Base-by-base conservation (phyloP, 371 early-diverging fungal genomes). In the Saksenaea oblongispora region DNA sequence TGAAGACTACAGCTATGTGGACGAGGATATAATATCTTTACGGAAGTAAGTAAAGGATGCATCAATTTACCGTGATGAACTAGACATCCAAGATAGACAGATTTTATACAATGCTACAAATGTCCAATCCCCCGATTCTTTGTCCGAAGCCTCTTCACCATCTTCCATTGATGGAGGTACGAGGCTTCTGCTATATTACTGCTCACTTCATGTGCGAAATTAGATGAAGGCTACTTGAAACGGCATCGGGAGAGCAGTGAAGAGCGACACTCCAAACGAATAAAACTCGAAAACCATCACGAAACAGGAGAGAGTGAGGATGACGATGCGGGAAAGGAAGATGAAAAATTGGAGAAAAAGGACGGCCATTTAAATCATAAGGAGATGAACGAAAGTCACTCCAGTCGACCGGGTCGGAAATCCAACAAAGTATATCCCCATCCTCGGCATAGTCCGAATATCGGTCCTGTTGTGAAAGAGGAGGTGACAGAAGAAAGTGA, bases 1-100 rank as follows among this genome's bases (percentile, higher is more conserved):
- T 15, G 62, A 79, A 22, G 81, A 83, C 55, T 79, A 75, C 39
- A 76, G 74, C 15, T 83, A 81, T 58, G 64, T 63, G 27, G 82
- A 83, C 56, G 75, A 79, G 34, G 79, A 78, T 57, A 79, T 83
- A 24, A 36, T 44, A 28, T 83, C 84, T 1, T 53, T 83, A 58
- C 72, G 74, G 58, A 83, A 83, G 81, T 81, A 79, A 64, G 42
- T 47, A 13, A 64, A 2, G 11, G 14, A n/a, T 5, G 13, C 47
- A 26, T 47, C 15, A 11, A n/a, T 31, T 53, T 54, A 34, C 18
- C 4, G 31, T 35, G 53, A 24, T 54, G 8, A n/a, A 26, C 18
- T 34, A 54, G 37, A n/a, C 54, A 27, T 26, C 7, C 22, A 36
- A 18, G 27, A 56, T 55, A 22, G 62, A 62, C 54, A 34, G 26